These are phyloP conservation scores for Anastatica hierochuntica DNA, from an alignment of 345 rosid genomes.

Conservation along the genomic window DNA sequence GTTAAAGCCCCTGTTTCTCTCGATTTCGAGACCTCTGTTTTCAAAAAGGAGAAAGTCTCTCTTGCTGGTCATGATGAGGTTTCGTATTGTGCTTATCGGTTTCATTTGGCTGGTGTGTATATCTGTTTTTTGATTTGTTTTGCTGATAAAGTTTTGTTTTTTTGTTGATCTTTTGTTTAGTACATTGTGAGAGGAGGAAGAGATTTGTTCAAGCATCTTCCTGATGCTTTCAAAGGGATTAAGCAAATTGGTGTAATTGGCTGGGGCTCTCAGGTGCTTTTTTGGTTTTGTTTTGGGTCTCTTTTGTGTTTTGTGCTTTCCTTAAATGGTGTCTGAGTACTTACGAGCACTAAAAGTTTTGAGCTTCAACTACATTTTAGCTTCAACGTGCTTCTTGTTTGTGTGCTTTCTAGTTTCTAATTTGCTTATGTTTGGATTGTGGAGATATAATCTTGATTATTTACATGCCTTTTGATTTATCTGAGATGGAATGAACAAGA, in stretches of 20 bases:
- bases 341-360: too few relatives aligned
- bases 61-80: conserved; percentile 85
- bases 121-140: not conserved
- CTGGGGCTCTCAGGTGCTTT: conserved; percentile 83
- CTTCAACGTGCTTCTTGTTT: too few relatives aligned
- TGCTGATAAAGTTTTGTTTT: not conserved
- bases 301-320: not conserved
- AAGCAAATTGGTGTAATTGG: conserved; percentile 93
- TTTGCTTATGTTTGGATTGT: not conserved
- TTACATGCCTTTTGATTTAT: not conserved
- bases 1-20: conserved; percentile 28
- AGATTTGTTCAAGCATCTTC: conserved; percentile 70
- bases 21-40: conserved; percentile 68
- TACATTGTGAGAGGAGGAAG: conserved; percentile 94
- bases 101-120: not conserved
- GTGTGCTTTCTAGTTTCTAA: too few relatives aligned
- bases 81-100: not conserved
- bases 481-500: too few relatives aligned
- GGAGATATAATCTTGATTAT: not conserved
- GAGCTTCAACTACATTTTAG: too few relatives aligned
- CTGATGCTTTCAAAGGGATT: conserved; percentile 78
- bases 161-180: not conserved
- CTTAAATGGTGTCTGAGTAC: not conserved
- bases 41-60: conserved; percentile 70
- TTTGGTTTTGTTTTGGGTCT: not conserved